Base-by-base conservation (phyloP, 345 rosid species). In the Sisymbrium altissimum region DNA sequence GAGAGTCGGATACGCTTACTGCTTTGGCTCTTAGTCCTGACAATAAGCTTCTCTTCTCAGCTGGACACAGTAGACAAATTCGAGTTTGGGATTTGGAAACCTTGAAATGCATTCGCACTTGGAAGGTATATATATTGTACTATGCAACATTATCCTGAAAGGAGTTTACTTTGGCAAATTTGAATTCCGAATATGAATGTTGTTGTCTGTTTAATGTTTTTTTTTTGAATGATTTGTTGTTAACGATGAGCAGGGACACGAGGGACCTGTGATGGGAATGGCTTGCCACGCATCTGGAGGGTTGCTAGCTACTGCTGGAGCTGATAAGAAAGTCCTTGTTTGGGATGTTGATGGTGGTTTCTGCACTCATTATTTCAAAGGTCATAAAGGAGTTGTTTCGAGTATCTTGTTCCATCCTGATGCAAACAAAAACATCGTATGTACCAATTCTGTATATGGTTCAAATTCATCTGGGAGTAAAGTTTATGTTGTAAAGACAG, bases 321-420 rank as follows among this genome's bases (percentile, higher is more conserved):
- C 97, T 68, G 97, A 95, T 81, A 89, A 97, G 75, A 95, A 95
- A 84, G 99, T 95, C 5, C 90, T 86, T 70, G 92, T 95, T 55
- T 95, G 97, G 97, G 99, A 95, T 84, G 93, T 95, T 19, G 97
- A 92, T 78, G 99, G 99, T 63, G 97, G 97, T 64, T 95, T 87
- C 84, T 89, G 97, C 72, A 92, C 99, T 76, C 97, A 95, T 79
- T 83, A 74, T 84, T 95, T 95, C 80, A 95, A 84, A 81, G 99
- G 97, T 29, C 99, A 95, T 81, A 85, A 84, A 77, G 97, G 93
- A 17, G 93, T 95, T 77, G 97, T 92, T 44, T 74, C 89, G 44
- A 83, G 80, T 75, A 36, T 92, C 45, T 74, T 87, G 82, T 95
- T 95, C 83, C 97, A 95, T 86, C 97, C 96, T 25, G 87, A 88